Base-by-base conservation (phyloP, 78 protist genomes). In the Guillardia theta region DNA sequence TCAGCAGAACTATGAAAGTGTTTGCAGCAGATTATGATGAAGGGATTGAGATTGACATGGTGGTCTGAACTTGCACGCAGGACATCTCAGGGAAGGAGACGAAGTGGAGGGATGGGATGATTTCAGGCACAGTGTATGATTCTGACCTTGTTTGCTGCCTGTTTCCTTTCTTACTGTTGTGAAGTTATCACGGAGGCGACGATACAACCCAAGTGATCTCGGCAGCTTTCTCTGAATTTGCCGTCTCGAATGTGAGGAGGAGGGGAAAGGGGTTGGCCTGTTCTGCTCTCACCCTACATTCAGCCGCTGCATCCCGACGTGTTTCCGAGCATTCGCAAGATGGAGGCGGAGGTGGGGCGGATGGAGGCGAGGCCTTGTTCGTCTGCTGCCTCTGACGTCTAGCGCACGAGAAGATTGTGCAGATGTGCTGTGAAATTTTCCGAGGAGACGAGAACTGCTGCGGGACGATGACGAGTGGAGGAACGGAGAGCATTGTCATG, bases 251-350 rank as follows among this genome's bases (percentile, higher is more conserved):
- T 94, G n/a, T n/a, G n/a, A n/a, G n/a, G n/a, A n/a, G n/a, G n/a
- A n/a, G n/a, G n/a, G n/a, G n/a, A n/a, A n/a, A n/a, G n/a, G n/a
- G n/a, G n/a, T n/a, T n/a, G n/a, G n/a, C n/a, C n/a, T n/a, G n/a
- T n/a, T n/a, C n/a, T n/a, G n/a, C n/a, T n/a, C n/a, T n/a, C n/a
- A n/a, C n/a, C n/a, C n/a, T n/a, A n/a, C n/a, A n/a, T n/a, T n/a
- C n/a, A n/a, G n/a, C 98, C 98, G 21, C 95, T 98, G 53, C 98
- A 96, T 92, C 96, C 97, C 36, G 76, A 45, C 41, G 62, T 95
- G 10, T 97, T 97, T 88, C 97, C 97, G 15, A 41, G 93, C 8
- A 93, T 96, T 15, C 95, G 97, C 41, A 96, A 96, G 93, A 96
- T 97, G 95, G 99, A 97, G 44, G 93, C 98, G 0, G 98, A 97